Percentiles rank a stretch among this genome's conserved stretches.
phyloP scores from a whole-genome alignment of 2,329 filamentous ascomycete species.

The Neoascochyta sp. region DNA sequence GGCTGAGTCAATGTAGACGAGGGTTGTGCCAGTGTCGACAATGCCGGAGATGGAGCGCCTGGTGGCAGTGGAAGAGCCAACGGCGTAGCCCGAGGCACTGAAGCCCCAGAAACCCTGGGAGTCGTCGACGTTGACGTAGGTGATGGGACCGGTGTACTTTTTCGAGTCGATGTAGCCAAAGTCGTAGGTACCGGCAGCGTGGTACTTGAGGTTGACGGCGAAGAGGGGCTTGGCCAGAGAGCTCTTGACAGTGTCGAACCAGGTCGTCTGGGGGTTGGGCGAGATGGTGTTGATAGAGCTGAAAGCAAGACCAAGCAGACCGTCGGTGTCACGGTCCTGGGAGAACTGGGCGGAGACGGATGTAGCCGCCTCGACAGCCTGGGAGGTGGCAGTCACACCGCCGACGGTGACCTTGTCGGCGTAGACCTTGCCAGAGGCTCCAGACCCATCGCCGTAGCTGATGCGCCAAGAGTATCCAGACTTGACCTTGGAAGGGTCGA shows the following conservation, averaged over 20 bases:
- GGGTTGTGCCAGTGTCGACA: conserved; percentile 68
- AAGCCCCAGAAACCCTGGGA: conserved; percentile 63
- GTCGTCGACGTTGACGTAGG: conserved; percentile 54
- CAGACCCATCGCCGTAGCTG: conserved; percentile 62
- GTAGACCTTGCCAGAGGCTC: conserved; percentile 62
- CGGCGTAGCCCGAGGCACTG: conserved; percentile 52
- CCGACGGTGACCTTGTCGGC: conserved; percentile 62
- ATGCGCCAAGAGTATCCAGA: conserved; percentile 56
- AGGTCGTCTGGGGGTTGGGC: conserved; percentile 53
- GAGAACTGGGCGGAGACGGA: conserved; percentile 54
- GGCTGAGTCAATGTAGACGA: conserved; percentile 55
- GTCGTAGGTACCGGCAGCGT: conserved; percentile 49
- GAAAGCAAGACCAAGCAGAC: conserved; percentile 59
- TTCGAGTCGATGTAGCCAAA: conserved; percentile 57
- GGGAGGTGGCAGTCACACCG: conserved; percentile 54
- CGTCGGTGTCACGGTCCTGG: conserved; percentile 53
- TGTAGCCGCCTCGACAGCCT: conserved; percentile 64
- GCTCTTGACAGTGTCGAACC: conserved; percentile 57
- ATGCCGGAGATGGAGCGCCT: conserved; percentile 51
- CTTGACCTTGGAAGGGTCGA: conserved; percentile 46
- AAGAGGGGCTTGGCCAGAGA: conserved; percentile 54
- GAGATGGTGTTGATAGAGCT: conserved; percentile 56
- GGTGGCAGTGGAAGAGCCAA: conserved; percentile 47
- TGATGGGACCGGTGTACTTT: conserved; percentile 58
- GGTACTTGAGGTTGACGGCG: conserved; percentile 55